Percentiles rank a stretch among this genome's conserved stretches.
These are phyloP conservation scores for Yamadazyma tumulicola DNA, from an alignment of 805 yeast genomes.

Conservation along the genomic window DNA sequence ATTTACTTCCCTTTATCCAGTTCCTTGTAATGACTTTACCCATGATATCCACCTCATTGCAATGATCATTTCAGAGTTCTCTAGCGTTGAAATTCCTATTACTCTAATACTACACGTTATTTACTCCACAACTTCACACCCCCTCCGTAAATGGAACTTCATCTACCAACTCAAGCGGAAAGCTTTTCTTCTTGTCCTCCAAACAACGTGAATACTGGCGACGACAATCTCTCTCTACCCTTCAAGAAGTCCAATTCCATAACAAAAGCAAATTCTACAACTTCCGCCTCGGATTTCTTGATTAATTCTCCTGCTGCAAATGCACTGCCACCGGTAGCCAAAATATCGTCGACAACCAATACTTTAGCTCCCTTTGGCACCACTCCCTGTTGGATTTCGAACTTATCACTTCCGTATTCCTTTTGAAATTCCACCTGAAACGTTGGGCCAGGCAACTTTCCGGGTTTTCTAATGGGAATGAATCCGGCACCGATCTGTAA, in stretches of 20 bases:
- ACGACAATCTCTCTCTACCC: constrained; percentile 83
- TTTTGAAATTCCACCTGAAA: constrained; percentile 71
- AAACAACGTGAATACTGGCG: constrained; percentile 86
- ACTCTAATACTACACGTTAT: too few relatives aligned
- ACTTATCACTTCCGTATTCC: constrained; percentile 89
- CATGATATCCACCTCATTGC: too few relatives aligned
- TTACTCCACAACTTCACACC: too few relatives aligned
- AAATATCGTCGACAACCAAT: constrained; percentile 88
- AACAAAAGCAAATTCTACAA: constrained; percentile 80
- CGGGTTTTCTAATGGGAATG: constrained; percentile 92
- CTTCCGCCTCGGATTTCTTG: constrained; percentile 58
- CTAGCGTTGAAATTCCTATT: too few relatives aligned
- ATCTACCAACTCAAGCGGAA: too few relatives aligned
- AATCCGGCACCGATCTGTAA: constrained; percentile 85
- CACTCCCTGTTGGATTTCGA: constrained; percentile 83
- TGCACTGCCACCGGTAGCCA: constrained; percentile 98
- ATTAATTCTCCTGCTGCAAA: constrained; percentile 88
- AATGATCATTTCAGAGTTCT: too few relatives aligned
- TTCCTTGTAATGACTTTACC: too few relatives aligned
- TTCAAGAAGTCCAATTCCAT: constrained; percentile 94
- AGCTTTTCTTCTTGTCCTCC: constrained; percentile 69
- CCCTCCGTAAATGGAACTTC: too few relatives aligned
- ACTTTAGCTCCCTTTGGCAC: constrained; percentile 79
- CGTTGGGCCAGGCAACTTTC: constrained; percentile 89
- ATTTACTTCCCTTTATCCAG: too few relatives aligned